Conservation (phyloP, 768 basidiomycete species). For the Macrolepiota dolichaula region DNA sequence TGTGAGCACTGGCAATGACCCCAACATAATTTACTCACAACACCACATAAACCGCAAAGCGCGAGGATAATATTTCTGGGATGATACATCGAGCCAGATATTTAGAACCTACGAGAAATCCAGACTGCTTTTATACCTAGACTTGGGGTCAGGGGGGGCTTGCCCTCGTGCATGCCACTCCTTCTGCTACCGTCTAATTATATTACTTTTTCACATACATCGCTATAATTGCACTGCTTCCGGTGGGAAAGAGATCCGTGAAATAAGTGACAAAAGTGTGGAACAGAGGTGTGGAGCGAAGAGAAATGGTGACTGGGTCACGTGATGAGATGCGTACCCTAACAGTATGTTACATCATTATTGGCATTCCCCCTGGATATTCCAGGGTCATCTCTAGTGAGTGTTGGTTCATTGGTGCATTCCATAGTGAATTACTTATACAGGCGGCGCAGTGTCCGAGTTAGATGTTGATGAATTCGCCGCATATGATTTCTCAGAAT, state of each 20-base stretch:
- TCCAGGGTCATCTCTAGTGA: not conserved
- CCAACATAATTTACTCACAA: not conserved
- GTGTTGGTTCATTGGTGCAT: not conserved
- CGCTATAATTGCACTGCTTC: not conserved
- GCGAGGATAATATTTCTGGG: not conserved
- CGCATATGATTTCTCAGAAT: conserved; percentile 47
- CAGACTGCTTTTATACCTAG: not conserved
- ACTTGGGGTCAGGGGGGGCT: not conserved
- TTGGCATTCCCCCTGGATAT: too few species aligned
- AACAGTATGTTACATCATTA: too few species aligned
- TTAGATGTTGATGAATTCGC: conserved; percentile 32
- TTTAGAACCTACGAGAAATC: not conserved
- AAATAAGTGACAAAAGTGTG: too few species aligned
- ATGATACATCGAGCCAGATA: not conserved
- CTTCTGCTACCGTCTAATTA: not conserved
- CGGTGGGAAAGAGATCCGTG: not conserved
- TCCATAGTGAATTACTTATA: not conserved
- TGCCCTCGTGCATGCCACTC: not conserved
- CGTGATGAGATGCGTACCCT: not conserved
- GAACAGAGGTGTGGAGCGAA: too few species aligned
- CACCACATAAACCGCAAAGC: not conserved
- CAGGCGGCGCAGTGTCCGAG: conserved; percentile 18
- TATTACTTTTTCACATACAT: conserved; percentile 3
- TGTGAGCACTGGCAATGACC: not conserved
- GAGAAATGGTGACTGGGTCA: too few species aligned